These are phyloP conservation scores for Puccinia hordei DNA, from an alignment of 1,284 basidiomycete species.

Conservation along the genomic window DNA sequence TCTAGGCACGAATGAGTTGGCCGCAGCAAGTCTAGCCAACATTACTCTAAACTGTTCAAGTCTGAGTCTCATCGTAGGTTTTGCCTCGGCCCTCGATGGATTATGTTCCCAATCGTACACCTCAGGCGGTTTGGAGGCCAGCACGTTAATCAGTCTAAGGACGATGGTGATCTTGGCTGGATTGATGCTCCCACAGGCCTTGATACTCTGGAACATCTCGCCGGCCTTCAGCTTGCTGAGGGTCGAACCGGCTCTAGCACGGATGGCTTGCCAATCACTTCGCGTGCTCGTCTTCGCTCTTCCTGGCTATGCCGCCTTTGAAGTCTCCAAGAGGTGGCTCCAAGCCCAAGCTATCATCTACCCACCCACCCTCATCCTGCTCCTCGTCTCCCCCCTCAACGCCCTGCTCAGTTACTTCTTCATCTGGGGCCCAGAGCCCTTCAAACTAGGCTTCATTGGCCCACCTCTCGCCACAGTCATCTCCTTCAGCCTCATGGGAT, in stretches of 20 bases:
- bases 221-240: slow-evolving; percentile 80
- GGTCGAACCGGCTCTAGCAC: slow-evolving; percentile 65
- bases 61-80: slow-evolving; percentile 33
- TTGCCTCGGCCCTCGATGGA: slow-evolving; percentile 28
- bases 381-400: slow-evolving; percentile 83
- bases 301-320: slow-evolving; percentile 73
- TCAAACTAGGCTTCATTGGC: slow-evolving; percentile 86
- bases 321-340: slow-evolving; percentile 71
- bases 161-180: slow-evolving; percentile 52
- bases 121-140: neutral
- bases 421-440: slow-evolving; percentile 79
- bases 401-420: slow-evolving; percentile 79
- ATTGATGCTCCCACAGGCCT: slow-evolving; percentile 55
- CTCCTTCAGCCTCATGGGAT: slow-evolving; percentile 79
- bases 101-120: slow-evolving; percentile 63
- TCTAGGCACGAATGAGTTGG: slow-evolving; percentile 70
- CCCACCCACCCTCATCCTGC: slow-evolving; percentile 81
- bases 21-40: slow-evolving; percentile 62
- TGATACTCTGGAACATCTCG: slow-evolving; percentile 70
- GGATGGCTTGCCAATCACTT: slow-evolving; percentile 74
- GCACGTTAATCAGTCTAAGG: slow-evolving; percentile 42
- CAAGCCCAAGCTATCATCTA: slow-evolving; percentile 79
- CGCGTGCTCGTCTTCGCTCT: slow-evolving; percentile 77
- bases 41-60: slow-evolving; percentile 30
- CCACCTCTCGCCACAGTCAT: slow-evolving; percentile 87